phyloP scores from a whole-genome alignment of 768 basidiomycete species.

The Lentinula sp. region DNA sequence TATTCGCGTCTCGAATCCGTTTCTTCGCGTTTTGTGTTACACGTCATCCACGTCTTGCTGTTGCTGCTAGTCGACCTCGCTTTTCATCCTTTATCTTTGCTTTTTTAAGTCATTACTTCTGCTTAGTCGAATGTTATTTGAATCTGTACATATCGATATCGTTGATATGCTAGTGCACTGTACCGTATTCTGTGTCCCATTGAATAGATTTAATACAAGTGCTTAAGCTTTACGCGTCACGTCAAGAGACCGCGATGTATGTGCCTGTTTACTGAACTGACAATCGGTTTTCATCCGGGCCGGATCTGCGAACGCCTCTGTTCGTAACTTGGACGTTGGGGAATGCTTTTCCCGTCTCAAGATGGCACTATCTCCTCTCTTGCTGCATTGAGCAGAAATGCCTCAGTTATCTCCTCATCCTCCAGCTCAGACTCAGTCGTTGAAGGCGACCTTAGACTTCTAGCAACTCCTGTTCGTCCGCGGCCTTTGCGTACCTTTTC shows the following conservation, averaged over 20 bases:
- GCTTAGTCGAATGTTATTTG: background rate
- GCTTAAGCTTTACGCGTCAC: background rate
- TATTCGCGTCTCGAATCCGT: background rate
- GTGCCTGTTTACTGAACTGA: background rate
- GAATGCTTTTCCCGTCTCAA: conserved; percentile 7
- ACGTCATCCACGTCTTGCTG: background rate
- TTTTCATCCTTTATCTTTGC: conserved; percentile 10
- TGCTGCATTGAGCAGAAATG: conserved; percentile 68
- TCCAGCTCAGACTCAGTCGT: conserved; percentile 47
- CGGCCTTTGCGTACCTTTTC: conserved; percentile 62
- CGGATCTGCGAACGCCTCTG: background rate
- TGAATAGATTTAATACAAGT: background rate
- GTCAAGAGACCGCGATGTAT: background rate
- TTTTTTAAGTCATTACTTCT: conserved; percentile 12
- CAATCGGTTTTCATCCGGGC: background rate
- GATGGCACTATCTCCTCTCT: conserved; percentile 20
- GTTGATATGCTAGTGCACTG: background rate
- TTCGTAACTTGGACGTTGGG: background rate
- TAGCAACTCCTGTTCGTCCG: conserved; percentile 34
- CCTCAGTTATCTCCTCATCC: conserved; percentile 68
- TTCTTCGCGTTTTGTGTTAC: background rate
- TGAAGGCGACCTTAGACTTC: conserved; percentile 11
- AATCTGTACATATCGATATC: background rate
- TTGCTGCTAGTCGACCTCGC: background rate
- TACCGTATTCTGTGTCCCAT: background rate